A percentile compares a stretch with the other conserved stretches of the same genome.
phyloP scores from a whole-genome alignment of 2,329 filamentous ascomycete species.

The Calonectria pauciramosa region DNA sequence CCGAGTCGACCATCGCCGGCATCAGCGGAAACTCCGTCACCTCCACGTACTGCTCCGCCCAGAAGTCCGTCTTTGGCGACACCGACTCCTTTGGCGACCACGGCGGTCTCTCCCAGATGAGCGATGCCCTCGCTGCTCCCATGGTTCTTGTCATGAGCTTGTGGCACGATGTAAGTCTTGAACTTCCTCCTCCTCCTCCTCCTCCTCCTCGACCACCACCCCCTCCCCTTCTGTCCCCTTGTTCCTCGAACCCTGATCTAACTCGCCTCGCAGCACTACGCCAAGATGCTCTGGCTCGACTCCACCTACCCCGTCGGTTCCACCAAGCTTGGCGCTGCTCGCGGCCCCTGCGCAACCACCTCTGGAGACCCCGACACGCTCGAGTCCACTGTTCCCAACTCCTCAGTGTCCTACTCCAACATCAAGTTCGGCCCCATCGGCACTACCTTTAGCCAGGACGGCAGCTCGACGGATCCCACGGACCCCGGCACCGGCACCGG shows the following conservation, averaged over 20 bases:
- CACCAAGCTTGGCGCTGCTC: slow-evolving; percentile 61
- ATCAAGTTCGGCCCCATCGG: slow-evolving; percentile 70
- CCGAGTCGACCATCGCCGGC: slow-evolving; percentile 55
- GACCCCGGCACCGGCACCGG: slow-evolving; percentile 23
- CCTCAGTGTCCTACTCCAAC: slow-evolving; percentile 70
- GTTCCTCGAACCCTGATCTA: slow-evolving; percentile 2
- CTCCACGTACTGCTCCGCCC: slow-evolving; percentile 67
- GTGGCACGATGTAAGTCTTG: slow-evolving; percentile 69
- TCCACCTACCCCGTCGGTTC: slow-evolving; percentile 69
- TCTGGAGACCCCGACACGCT: slow-evolving; percentile 67
- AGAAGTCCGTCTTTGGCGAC: slow-evolving; percentile 71
- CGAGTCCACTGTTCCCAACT: slow-evolving; percentile 59
- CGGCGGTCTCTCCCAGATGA: slow-evolving; percentile 72
- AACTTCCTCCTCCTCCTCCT: background rate
- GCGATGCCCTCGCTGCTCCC: slow-evolving; percentile 54
- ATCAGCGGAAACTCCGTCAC: slow-evolving; percentile 65
- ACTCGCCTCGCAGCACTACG: slow-evolving; percentile 58
- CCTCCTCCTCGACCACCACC: too few species aligned
- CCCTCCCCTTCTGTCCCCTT: background rate
- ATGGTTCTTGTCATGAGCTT: slow-evolving; percentile 66
- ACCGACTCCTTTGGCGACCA: slow-evolving; percentile 64
- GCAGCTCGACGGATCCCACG: slow-evolving; percentile 27
- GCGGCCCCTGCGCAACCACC: slow-evolving; percentile 67
- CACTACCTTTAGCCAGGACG: slow-evolving; percentile 59
- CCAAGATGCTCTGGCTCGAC: slow-evolving; percentile 84